A percentile compares a stretch with the other conserved stretches of the same genome.
These are phyloP conservation scores for Physcomitrium patens DNA, from an alignment of 225 moss, liverwort and hornwort genomes.

Conservation along the genomic window DNA sequence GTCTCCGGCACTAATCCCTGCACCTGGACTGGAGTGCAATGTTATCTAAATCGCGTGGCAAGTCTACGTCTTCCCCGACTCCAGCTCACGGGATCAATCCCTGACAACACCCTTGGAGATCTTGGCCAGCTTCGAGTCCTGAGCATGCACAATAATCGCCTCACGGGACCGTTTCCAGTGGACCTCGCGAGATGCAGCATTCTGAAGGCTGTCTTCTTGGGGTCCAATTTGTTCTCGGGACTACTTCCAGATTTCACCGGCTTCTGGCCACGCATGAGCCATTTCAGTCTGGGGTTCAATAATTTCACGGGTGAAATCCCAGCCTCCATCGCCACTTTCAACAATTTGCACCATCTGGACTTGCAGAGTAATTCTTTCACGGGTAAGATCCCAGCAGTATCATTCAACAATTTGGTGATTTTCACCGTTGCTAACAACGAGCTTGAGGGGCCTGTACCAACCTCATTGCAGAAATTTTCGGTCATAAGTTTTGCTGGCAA, in stretches of 20 bases:
- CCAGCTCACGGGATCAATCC: slow-evolving; percentile 26
- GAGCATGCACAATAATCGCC: slow-evolving; percentile 41
- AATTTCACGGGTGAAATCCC: slow-evolving; percentile 40
- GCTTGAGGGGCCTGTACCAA: slow-evolving; percentile 38
- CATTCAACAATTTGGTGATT: slow-evolving; percentile 5
- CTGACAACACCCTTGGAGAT: slow-evolving; percentile 25
- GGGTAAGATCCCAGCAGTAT: slow-evolving; percentile 25
- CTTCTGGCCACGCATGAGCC: slow-evolving; percentile 35
- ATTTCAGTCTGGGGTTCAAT: slow-evolving; percentile 39
- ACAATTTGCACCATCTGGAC: slow-evolving; percentile 20
- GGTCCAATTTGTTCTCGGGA: slow-evolving; percentile 35
- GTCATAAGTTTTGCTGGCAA: slow-evolving; percentile 30
- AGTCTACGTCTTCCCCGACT: slow-evolving; percentile 31
- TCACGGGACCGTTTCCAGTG: slow-evolving; percentile 38
- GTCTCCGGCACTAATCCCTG: slow-evolving; percentile 32
- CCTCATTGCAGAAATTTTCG: slow-evolving; percentile 27
- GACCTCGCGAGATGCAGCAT: slow-evolving; percentile 25
- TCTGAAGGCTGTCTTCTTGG: slow-evolving; percentile 30
- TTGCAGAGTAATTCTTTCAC: slow-evolving; percentile 37
- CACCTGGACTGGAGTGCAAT: slow-evolving; percentile 40
- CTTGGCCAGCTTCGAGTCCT: slow-evolving; percentile 44
- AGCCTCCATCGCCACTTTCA: slow-evolving; percentile 21
- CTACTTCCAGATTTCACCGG: slow-evolving; percentile 28
- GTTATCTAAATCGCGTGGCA: slow-evolving; percentile 34
- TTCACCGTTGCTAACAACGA: slow-evolving; percentile 45